These are phyloP conservation scores for Pholiota conissans DNA, from an alignment of 768 basidiomycete species.

Conservation along the genomic window DNA sequence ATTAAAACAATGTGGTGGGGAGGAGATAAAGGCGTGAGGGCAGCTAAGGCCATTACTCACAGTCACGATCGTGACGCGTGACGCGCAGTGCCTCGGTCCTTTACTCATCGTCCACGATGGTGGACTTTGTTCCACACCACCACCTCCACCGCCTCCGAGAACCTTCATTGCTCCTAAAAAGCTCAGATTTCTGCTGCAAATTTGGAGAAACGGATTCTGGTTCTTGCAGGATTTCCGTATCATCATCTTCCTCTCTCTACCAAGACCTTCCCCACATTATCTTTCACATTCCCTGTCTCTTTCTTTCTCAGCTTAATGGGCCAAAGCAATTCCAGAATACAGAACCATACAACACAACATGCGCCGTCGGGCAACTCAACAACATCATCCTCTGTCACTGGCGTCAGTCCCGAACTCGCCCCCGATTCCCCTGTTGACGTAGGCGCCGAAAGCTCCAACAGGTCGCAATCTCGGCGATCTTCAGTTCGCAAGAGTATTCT, in stretches of 20 bases:
- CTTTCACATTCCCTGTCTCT: conserved; percentile 2
- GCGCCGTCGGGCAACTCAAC: conserved; percentile 2
- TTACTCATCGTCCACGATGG: conserved; percentile 20
- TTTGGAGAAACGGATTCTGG: conserved; percentile 14
- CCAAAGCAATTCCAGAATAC: conserved; percentile 19
- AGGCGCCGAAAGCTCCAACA: conserved; percentile 10
- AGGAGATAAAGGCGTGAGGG: too few relatives aligned
- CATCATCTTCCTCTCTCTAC: conserved; percentile 7
- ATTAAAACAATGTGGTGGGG: too few relatives aligned
- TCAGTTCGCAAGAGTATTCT: conserved; percentile 24
- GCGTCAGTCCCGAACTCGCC: conserved; percentile 17
- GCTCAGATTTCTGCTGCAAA: not conserved
- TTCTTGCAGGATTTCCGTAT: conserved; percentile 12
- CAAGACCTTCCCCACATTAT: conserved; percentile 5
- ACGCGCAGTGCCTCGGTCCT: conserved; percentile 4
- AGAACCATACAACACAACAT: conserved; percentile 1
- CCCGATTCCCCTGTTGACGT: conserved; percentile 6
- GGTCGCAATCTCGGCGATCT: conserved; percentile 21
- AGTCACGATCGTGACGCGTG: conserved; percentile 8
- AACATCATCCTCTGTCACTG: conserved; percentile 11
- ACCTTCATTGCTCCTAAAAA: conserved; percentile 1
- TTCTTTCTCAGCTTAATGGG: conserved; percentile 17
- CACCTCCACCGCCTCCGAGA: conserved; percentile 6
- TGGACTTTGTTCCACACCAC: conserved; percentile 19
- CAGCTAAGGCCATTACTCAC: not conserved